These are phyloP conservation scores for Gossypium schwendimanii DNA, from an alignment of 441 rosid species.

Conservation along the genomic window DNA sequence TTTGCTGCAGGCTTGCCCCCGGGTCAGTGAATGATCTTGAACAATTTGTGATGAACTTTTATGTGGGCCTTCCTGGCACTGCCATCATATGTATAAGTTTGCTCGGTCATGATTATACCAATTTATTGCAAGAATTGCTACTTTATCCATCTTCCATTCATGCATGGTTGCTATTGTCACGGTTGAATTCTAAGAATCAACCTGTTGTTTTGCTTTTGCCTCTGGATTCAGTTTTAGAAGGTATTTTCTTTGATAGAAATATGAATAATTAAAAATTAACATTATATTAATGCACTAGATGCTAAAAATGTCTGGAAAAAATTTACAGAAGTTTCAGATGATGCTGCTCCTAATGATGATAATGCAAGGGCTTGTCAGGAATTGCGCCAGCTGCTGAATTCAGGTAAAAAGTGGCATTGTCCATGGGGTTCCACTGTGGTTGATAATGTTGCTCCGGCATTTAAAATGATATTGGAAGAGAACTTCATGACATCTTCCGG, in stretches of 20 bases:
- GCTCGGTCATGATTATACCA: constrained; percentile 49
- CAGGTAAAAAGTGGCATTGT: constrained; percentile 63
- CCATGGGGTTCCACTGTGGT: constrained; percentile 72
- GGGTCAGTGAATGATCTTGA: constrained; percentile 59
- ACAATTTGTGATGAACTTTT: constrained; percentile 52
- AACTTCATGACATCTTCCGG: constrained; percentile 50
- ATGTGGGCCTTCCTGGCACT: constrained; percentile 53
- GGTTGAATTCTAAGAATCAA: constrained; percentile 48
- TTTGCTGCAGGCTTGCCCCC: constrained; percentile 68
- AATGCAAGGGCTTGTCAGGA: constrained; percentile 28
- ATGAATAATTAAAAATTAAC: constrained; percentile 14
- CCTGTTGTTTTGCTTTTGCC: constrained; percentile 81
- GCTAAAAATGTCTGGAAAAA: neutral
- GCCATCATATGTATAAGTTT: constrained; percentile 68
- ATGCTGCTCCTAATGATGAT: constrained; percentile 21
- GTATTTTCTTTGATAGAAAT: constrained; percentile 27
- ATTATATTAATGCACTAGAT: neutral
- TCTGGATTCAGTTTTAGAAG: constrained; percentile 59
- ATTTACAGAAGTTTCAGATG: constrained; percentile 28
- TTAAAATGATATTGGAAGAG: constrained; percentile 70
- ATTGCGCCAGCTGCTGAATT: constrained; percentile 25
- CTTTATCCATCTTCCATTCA: constrained; percentile 40
- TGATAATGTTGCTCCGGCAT: constrained; percentile 77
- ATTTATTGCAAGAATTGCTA: constrained; percentile 51
- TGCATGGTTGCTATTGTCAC: constrained; percentile 74